Evolutionary conservation across 2,329 filamentous ascomycete genomes (phyloP).

Genomic region (Trichoderma aggressivum): DNA sequence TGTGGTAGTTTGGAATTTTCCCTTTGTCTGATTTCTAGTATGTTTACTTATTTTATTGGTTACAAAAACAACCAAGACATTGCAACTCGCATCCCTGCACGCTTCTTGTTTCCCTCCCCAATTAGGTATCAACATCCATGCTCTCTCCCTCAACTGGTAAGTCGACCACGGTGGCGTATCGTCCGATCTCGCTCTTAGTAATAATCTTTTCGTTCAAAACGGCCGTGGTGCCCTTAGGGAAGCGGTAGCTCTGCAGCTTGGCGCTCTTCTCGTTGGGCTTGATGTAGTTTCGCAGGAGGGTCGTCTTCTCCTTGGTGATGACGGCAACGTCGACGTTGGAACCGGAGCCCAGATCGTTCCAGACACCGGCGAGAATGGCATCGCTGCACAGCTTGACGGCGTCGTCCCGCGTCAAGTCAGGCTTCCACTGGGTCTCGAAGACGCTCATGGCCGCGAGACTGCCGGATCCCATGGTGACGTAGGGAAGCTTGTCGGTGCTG

Average conservation of each 20-base stretch:
- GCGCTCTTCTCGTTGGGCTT: conserved; percentile 85
- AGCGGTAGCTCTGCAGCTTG: conserved; percentile 93
- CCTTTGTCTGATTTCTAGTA: conserved; percentile 7
- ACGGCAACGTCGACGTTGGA: conserved; percentile 97
- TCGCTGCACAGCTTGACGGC: conserved; percentile 80
- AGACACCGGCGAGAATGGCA: conserved; percentile 94
- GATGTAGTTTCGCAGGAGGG: conserved; percentile 86
- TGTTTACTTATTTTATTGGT: conserved; percentile 8
- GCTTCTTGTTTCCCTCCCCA: background rate
- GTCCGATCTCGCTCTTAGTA: conserved; percentile 86
- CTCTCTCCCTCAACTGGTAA: conserved; percentile 66
- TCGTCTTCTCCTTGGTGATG: conserved; percentile 94
- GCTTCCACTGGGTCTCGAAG: conserved; percentile 95
- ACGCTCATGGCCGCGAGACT: conserved; percentile 96
- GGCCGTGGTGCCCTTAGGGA: conserved; percentile 87
- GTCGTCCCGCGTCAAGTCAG: conserved; percentile 69
- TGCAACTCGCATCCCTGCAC: background rate
- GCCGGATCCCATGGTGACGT: conserved; percentile 98
- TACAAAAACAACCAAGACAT: background rate
- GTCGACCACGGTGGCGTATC: conserved; percentile 90
- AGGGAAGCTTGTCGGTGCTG: conserved; percentile 96
- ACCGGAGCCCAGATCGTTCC: conserved; percentile 95
- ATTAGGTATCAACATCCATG: conserved; percentile 65
- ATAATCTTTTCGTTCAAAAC: conserved; percentile 96
- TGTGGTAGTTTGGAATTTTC: background rate